Conservation (phyloP, 805 yeast genomes). For the Metschnikowia peoriensis region DNA sequence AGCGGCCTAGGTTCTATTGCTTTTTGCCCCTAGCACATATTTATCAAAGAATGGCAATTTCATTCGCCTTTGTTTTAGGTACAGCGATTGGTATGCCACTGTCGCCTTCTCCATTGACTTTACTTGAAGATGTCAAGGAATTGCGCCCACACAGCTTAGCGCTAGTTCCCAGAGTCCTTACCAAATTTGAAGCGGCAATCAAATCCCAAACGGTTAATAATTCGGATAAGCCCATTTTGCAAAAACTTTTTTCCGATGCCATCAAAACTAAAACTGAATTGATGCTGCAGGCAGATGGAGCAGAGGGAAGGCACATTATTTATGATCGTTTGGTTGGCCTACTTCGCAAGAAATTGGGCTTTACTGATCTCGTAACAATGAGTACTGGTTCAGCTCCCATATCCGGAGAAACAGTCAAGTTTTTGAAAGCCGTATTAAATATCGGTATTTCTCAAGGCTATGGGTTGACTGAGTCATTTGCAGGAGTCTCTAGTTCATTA, state of each 20-base stretch:
- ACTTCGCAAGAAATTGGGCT: slow-evolving; percentile 32
- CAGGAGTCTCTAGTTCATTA: slow-evolving; percentile 20
- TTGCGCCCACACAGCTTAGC: slow-evolving; percentile 53
- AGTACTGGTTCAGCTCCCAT: slow-evolving; percentile 30
- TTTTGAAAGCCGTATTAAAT: slow-evolving; percentile 25
- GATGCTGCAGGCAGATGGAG: slow-evolving; percentile 40
- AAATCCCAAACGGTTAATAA: slow-evolving; percentile 26
- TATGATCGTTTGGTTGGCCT: slow-evolving; percentile 33
- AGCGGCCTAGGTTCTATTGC: slow-evolving; percentile 14
- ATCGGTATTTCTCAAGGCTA: slow-evolving; percentile 32
- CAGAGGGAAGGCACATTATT: slow-evolving; percentile 32
- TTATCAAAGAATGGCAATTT: slow-evolving; percentile 19
- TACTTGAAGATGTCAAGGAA: slow-evolving; percentile 57
- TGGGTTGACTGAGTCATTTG: slow-evolving; percentile 34
- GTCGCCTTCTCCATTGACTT: slow-evolving; percentile 42
- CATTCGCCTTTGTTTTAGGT: slow-evolving; percentile 15
- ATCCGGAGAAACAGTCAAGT: slow-evolving; percentile 20
- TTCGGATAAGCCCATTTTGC: slow-evolving; percentile 30
- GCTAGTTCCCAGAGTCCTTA: slow-evolving; percentile 64
- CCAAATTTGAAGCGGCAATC: slow-evolving; percentile 49
- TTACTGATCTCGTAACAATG: slow-evolving; percentile 25
- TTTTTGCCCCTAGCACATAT: slow-evolving; percentile 29
- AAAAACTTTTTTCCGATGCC: slow-evolving; percentile 28
- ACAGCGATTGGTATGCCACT: slow-evolving; percentile 30
- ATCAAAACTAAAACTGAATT: slow-evolving; percentile 28